Evolutionary conservation across 805 yeast species (phyloP).

Genomic region (Teunomyces lycoperdinae): DNA sequence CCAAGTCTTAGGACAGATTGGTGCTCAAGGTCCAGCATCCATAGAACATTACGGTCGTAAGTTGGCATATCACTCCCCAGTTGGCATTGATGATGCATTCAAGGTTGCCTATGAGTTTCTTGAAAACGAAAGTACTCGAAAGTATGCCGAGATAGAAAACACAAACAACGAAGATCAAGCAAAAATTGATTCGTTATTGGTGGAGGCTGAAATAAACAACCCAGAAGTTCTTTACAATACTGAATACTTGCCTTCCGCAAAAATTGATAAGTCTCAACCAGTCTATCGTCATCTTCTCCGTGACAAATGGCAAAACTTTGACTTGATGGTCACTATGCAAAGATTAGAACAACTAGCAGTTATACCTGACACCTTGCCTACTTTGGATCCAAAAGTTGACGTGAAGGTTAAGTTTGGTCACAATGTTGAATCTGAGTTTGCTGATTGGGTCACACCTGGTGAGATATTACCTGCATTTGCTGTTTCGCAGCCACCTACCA

Average conservation of each 20-base stretch:
- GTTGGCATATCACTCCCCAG: slow-evolving; percentile 63
- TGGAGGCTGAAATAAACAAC: slow-evolving; percentile 67
- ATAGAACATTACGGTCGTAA: slow-evolving; percentile 42
- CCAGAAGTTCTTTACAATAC: slow-evolving; percentile 83
- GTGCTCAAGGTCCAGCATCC: slow-evolving; percentile 51
- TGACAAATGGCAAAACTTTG: slow-evolving; percentile 69
- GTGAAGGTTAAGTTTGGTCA: slow-evolving; percentile 75
- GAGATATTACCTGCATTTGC: slow-evolving; percentile 66
- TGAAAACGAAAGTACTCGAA: slow-evolving; percentile 43
- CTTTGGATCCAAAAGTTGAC: slow-evolving; percentile 76
- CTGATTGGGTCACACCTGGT: slow-evolving; percentile 80
- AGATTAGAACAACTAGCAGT: slow-evolving; percentile 81
- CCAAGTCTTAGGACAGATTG: slow-evolving; percentile 22
- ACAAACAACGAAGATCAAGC: slow-evolving; percentile 5
- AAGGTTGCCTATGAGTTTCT: slow-evolving; percentile 62
- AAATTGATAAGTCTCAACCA: slow-evolving; percentile 68
- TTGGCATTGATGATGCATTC: slow-evolving; percentile 68
- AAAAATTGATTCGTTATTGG: slow-evolving; percentile 31
- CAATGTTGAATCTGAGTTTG: slow-evolving; percentile 49
- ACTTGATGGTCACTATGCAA: slow-evolving; percentile 82
- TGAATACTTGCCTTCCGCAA: slow-evolving; percentile 39
- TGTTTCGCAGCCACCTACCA: slow-evolving; percentile 72
- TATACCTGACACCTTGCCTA: slow-evolving; percentile 93
- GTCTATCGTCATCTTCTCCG: slow-evolving; percentile 71
- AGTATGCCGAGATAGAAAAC: slow-evolving; percentile 28